These are phyloP conservation scores for Macrolepiota albuminosa DNA, from an alignment of 768 basidiomycete genomes.

Conservation along the genomic window DNA sequence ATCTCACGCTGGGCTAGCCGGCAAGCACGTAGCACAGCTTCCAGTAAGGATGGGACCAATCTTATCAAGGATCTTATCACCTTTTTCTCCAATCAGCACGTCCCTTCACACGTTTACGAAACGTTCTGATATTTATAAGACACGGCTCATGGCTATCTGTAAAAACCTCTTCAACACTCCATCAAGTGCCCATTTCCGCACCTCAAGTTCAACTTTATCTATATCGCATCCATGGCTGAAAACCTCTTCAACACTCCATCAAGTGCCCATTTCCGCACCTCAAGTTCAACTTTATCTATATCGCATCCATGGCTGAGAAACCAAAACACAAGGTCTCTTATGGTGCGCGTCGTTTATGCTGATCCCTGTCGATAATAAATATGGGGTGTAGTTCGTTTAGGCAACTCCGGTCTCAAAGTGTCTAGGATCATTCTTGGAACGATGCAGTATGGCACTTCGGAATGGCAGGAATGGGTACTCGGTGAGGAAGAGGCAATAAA, in stretches of 20 bases:
- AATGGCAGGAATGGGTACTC: conserved; percentile 47
- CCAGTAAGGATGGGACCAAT: too few species aligned
- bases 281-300: not conserved
- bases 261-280: not conserved
- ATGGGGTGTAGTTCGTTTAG: conserved; percentile 35
- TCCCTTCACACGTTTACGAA: too few species aligned
- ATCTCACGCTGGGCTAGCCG: too few species aligned
- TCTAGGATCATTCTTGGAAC: conserved; percentile 63
- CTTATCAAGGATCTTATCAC: not conserved
- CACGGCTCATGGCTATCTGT: not conserved
- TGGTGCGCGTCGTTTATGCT: not conserved
- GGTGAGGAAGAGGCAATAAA: conserved; percentile 45
- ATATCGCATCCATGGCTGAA: not conserved
- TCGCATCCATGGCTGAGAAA: not conserved
- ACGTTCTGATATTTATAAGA: too few species aligned
- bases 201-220: not conserved
- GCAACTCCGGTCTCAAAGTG: conserved; percentile 55
- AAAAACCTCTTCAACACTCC: not conserved
- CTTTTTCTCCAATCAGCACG: not conserved
- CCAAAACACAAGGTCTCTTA: not conserved
- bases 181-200: not conserved
- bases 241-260: not conserved
- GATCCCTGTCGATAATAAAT: too few species aligned
- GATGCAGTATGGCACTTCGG: conserved; percentile 52
- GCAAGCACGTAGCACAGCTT: too few species aligned